A percentile compares a stretch with the other conserved stretches of the same genome.
Conservation (phyloP, 352 stramenopile species). For the Pythium angustatum region DNA sequence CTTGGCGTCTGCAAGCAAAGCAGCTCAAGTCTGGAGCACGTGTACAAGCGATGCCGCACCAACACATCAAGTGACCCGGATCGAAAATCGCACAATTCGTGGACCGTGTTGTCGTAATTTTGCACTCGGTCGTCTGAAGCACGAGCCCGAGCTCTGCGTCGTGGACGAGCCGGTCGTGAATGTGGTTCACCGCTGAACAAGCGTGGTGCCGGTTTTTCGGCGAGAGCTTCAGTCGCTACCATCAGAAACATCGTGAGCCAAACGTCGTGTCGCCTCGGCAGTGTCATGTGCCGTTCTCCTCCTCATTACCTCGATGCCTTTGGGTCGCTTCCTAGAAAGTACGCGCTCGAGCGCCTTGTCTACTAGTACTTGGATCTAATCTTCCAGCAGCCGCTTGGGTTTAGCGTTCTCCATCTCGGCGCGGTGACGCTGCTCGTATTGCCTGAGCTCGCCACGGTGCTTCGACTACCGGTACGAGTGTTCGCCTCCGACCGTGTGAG, state of each 20-base stretch:
- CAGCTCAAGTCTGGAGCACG: too few relatives aligned
- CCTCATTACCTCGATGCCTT: constrained; percentile 13
- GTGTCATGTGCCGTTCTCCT: too few relatives aligned
- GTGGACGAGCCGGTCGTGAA: constrained; percentile 1
- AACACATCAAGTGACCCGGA: too few relatives aligned
- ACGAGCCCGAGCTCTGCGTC: constrained; percentile 6
- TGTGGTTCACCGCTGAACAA: not conserved
- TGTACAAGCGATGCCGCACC: too few relatives aligned
- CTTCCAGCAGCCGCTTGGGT: constrained; percentile 13
- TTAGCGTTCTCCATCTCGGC: constrained; percentile 21
- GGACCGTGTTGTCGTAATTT: constrained; percentile 3
- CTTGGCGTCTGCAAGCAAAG: too few relatives aligned
- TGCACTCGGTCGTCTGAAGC: constrained; percentile 12
- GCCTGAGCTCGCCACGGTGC: constrained; percentile 16
- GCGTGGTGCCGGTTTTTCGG: too few relatives aligned
- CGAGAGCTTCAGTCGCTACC: too few relatives aligned
- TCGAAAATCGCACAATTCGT: constrained; percentile 11
- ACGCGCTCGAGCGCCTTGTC: constrained; percentile 18
- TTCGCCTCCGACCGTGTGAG: not conserved
- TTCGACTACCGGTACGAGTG: constrained; percentile 1
- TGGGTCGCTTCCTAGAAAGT: constrained; percentile 11
- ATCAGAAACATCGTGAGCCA: too few relatives aligned
- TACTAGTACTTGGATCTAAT: constrained; percentile 25
- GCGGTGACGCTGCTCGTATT: constrained; percentile 21
- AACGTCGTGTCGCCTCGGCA: too few relatives aligned